Evolutionary conservation across 164 flowering plant genomes (phyloP), one percentile per base, ranked within the genome.

Genomic region (Magnolia officinalis): DNA sequence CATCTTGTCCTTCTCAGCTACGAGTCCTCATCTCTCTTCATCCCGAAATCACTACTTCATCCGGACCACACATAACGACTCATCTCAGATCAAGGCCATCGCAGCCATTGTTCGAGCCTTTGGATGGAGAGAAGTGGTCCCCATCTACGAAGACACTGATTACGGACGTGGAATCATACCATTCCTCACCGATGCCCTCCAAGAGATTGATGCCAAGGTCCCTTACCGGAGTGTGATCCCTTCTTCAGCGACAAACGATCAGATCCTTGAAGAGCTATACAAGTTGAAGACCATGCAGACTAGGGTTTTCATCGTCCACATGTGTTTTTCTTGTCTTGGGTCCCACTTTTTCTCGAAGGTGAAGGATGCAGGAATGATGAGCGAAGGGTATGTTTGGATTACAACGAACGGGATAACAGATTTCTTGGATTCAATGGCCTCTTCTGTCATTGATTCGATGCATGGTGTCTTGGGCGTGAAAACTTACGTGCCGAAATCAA

Each of bases 401-500:
- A 8, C 77, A 19, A 82, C 84, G 0, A 16, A 58, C 67, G 79
- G 82, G 2, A 11, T 77, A 16, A 63, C 66, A 18, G 71, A 75
- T 69, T 51, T 51, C 13, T 45, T 80, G 24, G 63, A 55, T 26
- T 74, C 68, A 20, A 21, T 77, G 67, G 75, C 81, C 55, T 37
- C 50, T 31, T 50, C 80, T 21, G 65, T 61, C 11, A 58, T 79
- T 1, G 64, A 72, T 63, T 65, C 78, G n/a, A 81, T 83, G 85
- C 73, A 83, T 69, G 83, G 85, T 2, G 79, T 74, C 11, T 19
- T 83, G 50, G 85, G 83, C 10, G 58, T 83, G 59, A 75, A 50
- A 61, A 58, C 82, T 52, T 63, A 76, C 21, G 24, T 81, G 13
- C 77, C 82, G 8, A 69, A 2, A 0, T 74, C 85, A 2, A 24